phyloP scores from a whole-genome alignment of 2,329 filamentous ascomycete species.

The Clarireedia monteithiana region DNA sequence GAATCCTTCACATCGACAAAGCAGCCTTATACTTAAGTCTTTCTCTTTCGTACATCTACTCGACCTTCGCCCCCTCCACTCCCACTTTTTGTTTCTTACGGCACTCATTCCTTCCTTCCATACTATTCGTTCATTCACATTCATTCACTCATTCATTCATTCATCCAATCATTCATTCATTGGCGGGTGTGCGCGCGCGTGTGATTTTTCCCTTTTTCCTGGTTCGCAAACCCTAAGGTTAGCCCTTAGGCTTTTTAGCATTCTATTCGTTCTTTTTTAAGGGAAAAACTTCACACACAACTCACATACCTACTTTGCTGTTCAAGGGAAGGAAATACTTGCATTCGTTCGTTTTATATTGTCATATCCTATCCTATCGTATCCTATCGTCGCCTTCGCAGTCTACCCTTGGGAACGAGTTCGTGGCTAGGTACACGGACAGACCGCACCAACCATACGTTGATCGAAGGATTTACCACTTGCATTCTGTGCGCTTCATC shows the following conservation, averaged over 20 bases:
- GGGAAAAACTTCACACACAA: not conserved
- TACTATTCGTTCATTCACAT: not conserved
- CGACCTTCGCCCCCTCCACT: not conserved
- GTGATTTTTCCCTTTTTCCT: not conserved
- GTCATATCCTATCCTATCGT: no score
- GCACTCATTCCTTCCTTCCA: not conserved
- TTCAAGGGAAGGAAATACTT: no score
- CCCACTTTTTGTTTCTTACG: not conserved
- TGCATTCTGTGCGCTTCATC: no score
- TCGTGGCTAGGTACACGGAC: not conserved
- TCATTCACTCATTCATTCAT: not conserved
- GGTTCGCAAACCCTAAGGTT: not conserved
- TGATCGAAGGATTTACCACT: not conserved
- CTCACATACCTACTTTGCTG: no score
- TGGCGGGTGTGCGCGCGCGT: not conserved
- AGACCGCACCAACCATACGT: not conserved
- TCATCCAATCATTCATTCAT: not conserved
- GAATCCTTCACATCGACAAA: not conserved
- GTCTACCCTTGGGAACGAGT: not conserved
- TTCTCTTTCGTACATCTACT: not conserved
- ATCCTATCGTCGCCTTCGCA: not conserved
- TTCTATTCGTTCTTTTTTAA: not conserved
- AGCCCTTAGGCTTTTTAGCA: not conserved
- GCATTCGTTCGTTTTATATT: no score
- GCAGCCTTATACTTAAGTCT: not conserved